These are phyloP conservation scores for Cutaneotrichosporon sp. DNA, from an alignment of 1,284 basidiomycete species.

Conservation along the genomic window DNA sequence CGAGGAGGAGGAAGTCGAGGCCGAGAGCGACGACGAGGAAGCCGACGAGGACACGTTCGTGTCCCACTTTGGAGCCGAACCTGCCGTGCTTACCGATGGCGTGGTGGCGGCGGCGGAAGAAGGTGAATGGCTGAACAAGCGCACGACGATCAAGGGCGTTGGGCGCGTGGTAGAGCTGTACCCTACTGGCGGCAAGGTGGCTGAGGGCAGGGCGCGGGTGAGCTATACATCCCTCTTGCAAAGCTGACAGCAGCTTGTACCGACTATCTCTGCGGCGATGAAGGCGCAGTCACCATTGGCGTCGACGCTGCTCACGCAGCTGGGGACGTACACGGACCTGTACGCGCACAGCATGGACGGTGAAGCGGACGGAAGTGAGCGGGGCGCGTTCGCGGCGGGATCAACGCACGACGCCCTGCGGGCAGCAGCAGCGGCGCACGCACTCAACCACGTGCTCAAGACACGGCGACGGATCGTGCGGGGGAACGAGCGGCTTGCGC, in stretches of 20 bases:
- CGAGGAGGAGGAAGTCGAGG: conserved; percentile 13
- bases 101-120: conserved; percentile 25
- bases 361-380: conserved; percentile 44
- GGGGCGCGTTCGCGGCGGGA: conserved; percentile 21
- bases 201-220: conserved; percentile 33
- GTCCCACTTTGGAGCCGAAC: conserved; percentile 41
- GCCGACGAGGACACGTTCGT: conserved; percentile 42
- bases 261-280: conserved; percentile 53
- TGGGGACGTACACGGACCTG: conserved; percentile 61
- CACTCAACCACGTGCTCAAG: conserved; percentile 80
- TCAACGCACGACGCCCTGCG: conserved; percentile 51
- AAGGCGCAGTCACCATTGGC: conserved; percentile 49
- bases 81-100: conserved; percentile 28
- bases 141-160: conserved; percentile 42
- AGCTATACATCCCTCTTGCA: conserved; percentile 13
- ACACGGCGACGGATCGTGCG: conserved; percentile 88
- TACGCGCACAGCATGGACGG: conserved; percentile 60
- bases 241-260: conserved; percentile 50
- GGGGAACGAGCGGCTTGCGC: conserved; percentile 83
- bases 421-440: conserved; percentile 67
- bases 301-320: conserved; percentile 55
- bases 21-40: conserved; percentile 24
- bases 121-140: conserved; percentile 31
- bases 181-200: conserved; percentile 47
- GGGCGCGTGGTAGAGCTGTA: conserved; percentile 56